Percentiles rank a stretch among this genome's conserved stretches.
Evolutionary conservation across 805 yeast genomes (phyloP).

Genomic region (Hanseniaspora clermontiae): DNA sequence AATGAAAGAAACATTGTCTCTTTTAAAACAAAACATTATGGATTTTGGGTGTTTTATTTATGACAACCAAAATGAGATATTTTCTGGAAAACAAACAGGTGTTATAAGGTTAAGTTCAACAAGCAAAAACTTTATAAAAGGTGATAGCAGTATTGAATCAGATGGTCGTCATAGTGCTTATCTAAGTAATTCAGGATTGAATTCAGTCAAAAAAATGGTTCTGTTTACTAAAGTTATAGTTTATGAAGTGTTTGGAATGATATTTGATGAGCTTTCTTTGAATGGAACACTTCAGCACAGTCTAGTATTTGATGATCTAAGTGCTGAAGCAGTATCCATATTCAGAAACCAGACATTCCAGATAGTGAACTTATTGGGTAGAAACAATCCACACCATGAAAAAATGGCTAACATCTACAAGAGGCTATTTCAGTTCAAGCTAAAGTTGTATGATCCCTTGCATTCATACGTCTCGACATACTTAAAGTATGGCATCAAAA

Average conservation of each 20-base stretch:
- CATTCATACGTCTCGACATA: conserved; percentile 69
- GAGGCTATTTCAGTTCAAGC: conserved; percentile 30
- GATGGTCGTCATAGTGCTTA: not conserved
- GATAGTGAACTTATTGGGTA: not conserved
- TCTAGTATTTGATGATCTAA: not conserved
- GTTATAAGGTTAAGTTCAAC: conserved; percentile 63
- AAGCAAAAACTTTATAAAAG: conserved; percentile 5
- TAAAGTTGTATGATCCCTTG: conserved; percentile 75
- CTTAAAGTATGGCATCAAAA: conserved; percentile 33
- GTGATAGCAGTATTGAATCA: not conserved
- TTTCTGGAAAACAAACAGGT: conserved; percentile 75
- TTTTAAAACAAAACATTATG: conserved; percentile 50
- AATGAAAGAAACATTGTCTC: conserved; percentile 29
- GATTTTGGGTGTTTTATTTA: conserved; percentile 77
- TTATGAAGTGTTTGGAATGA: conserved; percentile 43
- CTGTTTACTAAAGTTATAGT: conserved; percentile 60
- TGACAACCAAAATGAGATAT: conserved; percentile 47
- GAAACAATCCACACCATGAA: conserved; percentile 5
- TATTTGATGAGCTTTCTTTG: conserved; percentile 32
- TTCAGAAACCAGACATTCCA: conserved; percentile 7
- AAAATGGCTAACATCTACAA: conserved; percentile 1
- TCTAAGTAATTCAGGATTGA: conserved; percentile 41
- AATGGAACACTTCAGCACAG: not conserved
- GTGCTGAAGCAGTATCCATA: not conserved
- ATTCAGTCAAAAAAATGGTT: conserved; percentile 79